A percentile compares a stretch with the other conserved stretches of the same genome.
phyloP scores from a whole-genome alignment of 306 rosid species.

The Castanospermum australe region DNA sequence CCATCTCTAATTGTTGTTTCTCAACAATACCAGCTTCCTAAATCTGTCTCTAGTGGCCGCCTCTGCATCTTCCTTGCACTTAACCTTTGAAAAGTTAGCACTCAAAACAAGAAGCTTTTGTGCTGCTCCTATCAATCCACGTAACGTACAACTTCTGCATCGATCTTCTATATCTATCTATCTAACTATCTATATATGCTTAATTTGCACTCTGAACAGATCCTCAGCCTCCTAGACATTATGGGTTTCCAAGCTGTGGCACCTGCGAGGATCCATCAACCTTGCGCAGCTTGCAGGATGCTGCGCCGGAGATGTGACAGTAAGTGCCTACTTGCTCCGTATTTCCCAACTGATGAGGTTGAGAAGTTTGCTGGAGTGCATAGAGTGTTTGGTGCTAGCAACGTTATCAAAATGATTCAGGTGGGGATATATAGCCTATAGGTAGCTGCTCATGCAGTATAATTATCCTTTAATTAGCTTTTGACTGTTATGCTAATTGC shows the following conservation, averaged over 20 bases:
- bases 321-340: constrained; percentile 34
- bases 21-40: neutral
- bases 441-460: no score
- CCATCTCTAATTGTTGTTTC: neutral
- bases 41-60: constrained; percentile 25
- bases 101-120: neutral
- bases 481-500: neutral
- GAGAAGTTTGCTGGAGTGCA: constrained; percentile 33
- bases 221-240: neutral
- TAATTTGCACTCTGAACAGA: neutral
- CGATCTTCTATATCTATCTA: neutral
- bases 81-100: constrained; percentile 14
- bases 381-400: constrained; percentile 42
- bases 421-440: neutral
- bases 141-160: neutral
- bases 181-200: neutral
- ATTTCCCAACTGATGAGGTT: constrained; percentile 28
- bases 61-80: constrained; percentile 13
- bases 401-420: constrained; percentile 41
- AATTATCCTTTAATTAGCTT: neutral
- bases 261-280: constrained; percentile 14
- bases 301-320: constrained; percentile 37
- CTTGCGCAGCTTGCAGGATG: constrained; percentile 42
- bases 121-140: neutral
- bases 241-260: neutral